Evolutionary conservation across 2,329 filamentous ascomycete genomes (phyloP), one percentile per base, ranked within the genome.

Genomic region (Teratosphaeria destructans): DNA sequence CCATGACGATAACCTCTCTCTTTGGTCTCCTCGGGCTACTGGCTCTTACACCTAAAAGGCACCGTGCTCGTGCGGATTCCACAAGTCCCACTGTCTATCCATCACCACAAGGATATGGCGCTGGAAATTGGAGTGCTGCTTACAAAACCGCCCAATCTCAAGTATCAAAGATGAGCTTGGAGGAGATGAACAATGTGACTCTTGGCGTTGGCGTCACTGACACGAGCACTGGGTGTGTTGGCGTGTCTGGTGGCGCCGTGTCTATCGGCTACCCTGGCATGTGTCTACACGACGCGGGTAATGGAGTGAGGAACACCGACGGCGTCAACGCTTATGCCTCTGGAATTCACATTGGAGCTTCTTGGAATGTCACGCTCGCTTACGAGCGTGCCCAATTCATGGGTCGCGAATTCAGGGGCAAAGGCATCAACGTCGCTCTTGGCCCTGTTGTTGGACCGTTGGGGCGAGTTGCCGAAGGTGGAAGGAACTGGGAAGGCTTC

Each of bases 401-500:
- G 76, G 83, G 80, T 0, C 75, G 74, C 3, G 83, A 86, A 62
- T 85, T 84, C 66, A 80, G 67, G 61, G 66, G 64, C 29, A 73
- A 73, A 75, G 64, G 75, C 43, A 80, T 85, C 34, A 85, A 90
- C 69, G 79, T 90, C 58, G 85, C 83, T 61, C 77, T 90, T 4
- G 87, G 86, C 0, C 87, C 87, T 1, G 77, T 81, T 0, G 85
- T 89, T 32, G 87, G 86, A 0, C 82, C 88, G 1, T 71, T 90
- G 3, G 88, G 88, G 1, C 80, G 86, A 10, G 87, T 89, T 66
- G 87, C 87, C 0, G 80, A 83, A 55, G 87, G 85, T 16, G 71
- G 71, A 3, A 81, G 88, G n/a, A 87, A 82, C 66, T 90, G 87
- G 87, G 88, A 91, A 68, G 83, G 83, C 0, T 90, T 90, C 66